Percentiles rank a stretch among this genome's conserved stretches.
Evolutionary conservation across 208 protist genomes (phyloP).

Genomic region (Sergeia podlipaevii): DNA sequence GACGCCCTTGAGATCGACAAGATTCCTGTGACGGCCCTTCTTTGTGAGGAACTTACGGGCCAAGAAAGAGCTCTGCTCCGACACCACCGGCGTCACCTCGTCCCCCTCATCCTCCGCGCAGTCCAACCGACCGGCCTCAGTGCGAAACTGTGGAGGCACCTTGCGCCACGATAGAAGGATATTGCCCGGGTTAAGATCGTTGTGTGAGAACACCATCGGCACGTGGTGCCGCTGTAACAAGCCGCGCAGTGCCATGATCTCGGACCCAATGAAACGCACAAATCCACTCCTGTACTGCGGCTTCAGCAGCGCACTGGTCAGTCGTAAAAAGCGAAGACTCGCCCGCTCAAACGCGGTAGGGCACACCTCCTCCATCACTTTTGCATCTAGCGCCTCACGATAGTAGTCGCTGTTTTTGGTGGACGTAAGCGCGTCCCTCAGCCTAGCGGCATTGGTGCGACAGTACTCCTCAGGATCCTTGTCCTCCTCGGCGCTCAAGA

Average conservation of each 20-base stretch:
- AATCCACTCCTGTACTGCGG: constrained; percentile 32
- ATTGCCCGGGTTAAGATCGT: constrained; percentile 83
- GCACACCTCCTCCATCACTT: constrained; percentile 68
- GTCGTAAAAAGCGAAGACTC: constrained; percentile 62
- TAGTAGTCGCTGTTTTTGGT: constrained; percentile 31
- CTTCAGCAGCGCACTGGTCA: constrained; percentile 45
- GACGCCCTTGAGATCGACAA: constrained; percentile 71
- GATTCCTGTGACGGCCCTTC: constrained; percentile 54
- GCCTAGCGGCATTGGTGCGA: constrained; percentile 3
- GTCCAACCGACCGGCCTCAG: not conserved
- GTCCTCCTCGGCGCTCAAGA: constrained; percentile 7
- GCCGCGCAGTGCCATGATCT: constrained; percentile 50
- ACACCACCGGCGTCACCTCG: constrained; percentile 37
- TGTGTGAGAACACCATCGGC: constrained; percentile 79
- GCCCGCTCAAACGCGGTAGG: constrained; percentile 76
- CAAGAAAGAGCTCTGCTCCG: constrained; percentile 38
- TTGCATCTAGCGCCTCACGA: constrained; percentile 23
- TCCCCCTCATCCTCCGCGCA: constrained; percentile 32
- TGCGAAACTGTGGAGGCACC: constrained; percentile 29
- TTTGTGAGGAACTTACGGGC: constrained; percentile 62
- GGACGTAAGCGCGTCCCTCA: constrained; percentile 18
- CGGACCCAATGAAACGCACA: constrained; percentile 36
- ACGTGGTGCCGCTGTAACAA: constrained; percentile 29
- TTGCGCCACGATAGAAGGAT: constrained; percentile 65
- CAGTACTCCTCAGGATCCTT: constrained; percentile 30